These are phyloP conservation scores for Globisporangium megalacanthum DNA, from an alignment of 352 stramenopile species.

Conservation along the genomic window DNA sequence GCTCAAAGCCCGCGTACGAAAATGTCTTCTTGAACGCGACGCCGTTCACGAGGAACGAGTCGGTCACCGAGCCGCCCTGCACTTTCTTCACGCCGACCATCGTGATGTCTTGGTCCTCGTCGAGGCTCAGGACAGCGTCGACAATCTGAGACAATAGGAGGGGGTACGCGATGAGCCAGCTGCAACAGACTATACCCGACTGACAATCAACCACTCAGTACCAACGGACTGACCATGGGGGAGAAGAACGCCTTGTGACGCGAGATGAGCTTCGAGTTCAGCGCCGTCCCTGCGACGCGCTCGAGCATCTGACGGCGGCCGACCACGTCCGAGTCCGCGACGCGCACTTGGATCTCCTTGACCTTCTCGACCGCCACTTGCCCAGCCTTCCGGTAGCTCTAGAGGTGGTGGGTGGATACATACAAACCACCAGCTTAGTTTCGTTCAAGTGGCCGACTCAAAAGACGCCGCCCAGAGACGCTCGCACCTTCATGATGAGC, in stretches of 20 bases:
- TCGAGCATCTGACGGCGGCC: slow-evolving; percentile 86
- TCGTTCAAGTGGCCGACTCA: no score
- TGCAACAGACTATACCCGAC: not conserved
- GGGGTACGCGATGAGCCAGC: not conserved
- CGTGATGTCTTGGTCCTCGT: slow-evolving; percentile 82
- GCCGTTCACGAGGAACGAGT: slow-evolving; percentile 97
- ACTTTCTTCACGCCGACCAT: slow-evolving; percentile 99
- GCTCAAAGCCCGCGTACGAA: slow-evolving; percentile 99
- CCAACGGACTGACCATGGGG: slow-evolving; percentile 79
- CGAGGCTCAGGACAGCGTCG: slow-evolving; percentile 91
- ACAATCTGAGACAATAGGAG: slow-evolving; percentile 72
- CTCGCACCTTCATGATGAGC: slow-evolving; percentile 77
- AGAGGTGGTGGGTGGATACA: not conserved
- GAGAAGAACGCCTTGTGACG: slow-evolving; percentile 97
- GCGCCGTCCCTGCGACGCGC: slow-evolving; percentile 91
- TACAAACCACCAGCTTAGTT: no score
- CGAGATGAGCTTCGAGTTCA: slow-evolving; percentile 99
- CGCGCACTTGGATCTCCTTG: slow-evolving; percentile 77
- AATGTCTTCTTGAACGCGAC: slow-evolving; percentile 99
- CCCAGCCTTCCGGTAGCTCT: slow-evolving; percentile 83
- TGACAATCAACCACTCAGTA: no score
- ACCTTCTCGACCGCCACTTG: slow-evolving; percentile 84
- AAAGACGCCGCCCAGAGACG: no score
- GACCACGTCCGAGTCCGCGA: slow-evolving; percentile 76
- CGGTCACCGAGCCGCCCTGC: slow-evolving; percentile 94